These are phyloP conservation scores for Suhomyces faveliae DNA, from an alignment of 805 yeast species.

Conservation along the genomic window DNA sequence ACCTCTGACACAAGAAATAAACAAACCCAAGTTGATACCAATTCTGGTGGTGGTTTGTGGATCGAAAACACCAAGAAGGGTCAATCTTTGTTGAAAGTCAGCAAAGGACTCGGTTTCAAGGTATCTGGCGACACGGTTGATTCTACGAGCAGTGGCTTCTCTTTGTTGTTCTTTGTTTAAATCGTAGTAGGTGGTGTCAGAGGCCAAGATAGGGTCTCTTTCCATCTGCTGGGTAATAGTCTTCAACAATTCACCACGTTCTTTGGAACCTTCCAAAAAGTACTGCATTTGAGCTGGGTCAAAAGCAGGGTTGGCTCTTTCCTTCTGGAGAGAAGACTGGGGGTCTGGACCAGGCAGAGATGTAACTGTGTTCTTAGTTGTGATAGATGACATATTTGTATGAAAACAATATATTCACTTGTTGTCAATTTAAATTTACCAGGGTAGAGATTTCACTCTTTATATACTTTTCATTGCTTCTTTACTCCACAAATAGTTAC, in stretches of 20 bases:
- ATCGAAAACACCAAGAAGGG: conserved; percentile 36
- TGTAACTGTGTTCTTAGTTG: conserved; percentile 4
- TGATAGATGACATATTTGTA: background rate
- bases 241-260: conserved; percentile 30
- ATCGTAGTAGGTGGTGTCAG: conserved; percentile 34
- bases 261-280: conserved; percentile 41
- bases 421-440: background rate
- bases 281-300: conserved; percentile 40
- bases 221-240: conserved; percentile 35
- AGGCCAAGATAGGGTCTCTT: conserved; percentile 36
- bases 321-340: conserved; percentile 20
- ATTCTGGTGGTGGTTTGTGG: conserved; percentile 40
- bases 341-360: conserved; percentile 18
- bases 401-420: background rate
- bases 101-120: conserved; percentile 31
- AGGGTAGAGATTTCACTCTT: conserved; percentile 1
- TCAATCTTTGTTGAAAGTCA: conserved; percentile 35
- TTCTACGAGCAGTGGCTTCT: conserved; percentile 32
- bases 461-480: background rate
- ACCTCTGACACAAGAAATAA: conserved; percentile 38
- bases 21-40: conserved; percentile 39
- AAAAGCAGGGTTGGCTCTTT: conserved; percentile 31
- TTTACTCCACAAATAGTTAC: conserved; percentile 2
- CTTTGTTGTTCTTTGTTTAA: conserved; percentile 28
- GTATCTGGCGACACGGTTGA: conserved; percentile 36